phyloP scores from a whole-genome alignment of 768 basidiomycete species.

The Pleurotus salmoneostramineus region DNA sequence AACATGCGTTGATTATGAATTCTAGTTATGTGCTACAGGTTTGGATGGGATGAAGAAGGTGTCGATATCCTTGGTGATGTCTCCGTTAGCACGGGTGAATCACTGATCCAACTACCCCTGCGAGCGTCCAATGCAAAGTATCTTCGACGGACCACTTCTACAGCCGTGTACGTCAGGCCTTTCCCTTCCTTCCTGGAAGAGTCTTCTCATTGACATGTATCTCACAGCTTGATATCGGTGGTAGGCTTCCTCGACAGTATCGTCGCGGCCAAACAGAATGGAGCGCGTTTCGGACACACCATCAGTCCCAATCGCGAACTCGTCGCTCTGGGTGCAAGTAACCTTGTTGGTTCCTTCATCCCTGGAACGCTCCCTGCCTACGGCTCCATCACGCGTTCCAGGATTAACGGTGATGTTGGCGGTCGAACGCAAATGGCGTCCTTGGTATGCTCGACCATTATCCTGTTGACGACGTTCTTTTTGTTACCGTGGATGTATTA shows the following conservation, averaged over 20 bases:
- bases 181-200: not conserved
- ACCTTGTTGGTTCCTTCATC: constrained; percentile 74
- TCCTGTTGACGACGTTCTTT: constrained; percentile 86
- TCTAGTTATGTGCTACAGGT: constrained; percentile 63
- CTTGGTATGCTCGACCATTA: constrained; percentile 66
- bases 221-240: constrained; percentile 64
- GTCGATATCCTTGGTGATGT: constrained; percentile 84
- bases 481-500: constrained; percentile 82
- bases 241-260: constrained; percentile 94
- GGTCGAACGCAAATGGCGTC: constrained; percentile 89
- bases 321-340: constrained; percentile 86
- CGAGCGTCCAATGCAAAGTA: constrained; percentile 53
- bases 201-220: not conserved
- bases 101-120: constrained; percentile 75
- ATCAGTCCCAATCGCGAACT: constrained; percentile 94
- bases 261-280: constrained; percentile 92
- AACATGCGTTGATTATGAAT: not conserved
- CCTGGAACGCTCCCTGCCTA: constrained; percentile 90
- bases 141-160: constrained; percentile 78
- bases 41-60: constrained; percentile 74
- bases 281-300: constrained; percentile 77
- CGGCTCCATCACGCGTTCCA: constrained; percentile 87
- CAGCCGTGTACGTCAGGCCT: constrained; percentile 55
- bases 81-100: constrained; percentile 52
- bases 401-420: constrained; percentile 90